Evolutionary conservation across 108 stramenopile genomes (phyloP).

Genomic region (Fistulifera pelliculosa): DNA sequence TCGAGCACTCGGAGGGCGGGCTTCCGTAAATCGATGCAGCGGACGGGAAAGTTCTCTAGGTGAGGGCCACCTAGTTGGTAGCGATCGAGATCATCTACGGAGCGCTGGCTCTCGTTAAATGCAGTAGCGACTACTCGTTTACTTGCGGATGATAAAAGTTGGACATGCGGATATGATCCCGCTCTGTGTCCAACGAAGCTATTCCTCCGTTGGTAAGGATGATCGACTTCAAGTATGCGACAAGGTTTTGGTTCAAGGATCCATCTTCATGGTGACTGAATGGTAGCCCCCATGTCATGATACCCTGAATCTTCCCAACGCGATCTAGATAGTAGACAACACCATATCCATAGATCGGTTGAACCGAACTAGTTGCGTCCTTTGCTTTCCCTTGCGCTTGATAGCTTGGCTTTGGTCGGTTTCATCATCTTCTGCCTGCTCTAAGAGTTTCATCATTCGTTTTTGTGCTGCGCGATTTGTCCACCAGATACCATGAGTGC

Average conservation of each 20-base stretch:
- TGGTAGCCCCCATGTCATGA: conserved; percentile 84
- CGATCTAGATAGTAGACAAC: conserved; percentile 73
- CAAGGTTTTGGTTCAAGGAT: conserved; percentile 35
- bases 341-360: conserved; percentile 67
- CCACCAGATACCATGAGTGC: conserved; percentile 83
- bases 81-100: conserved; percentile 7
- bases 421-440: conserved; percentile 11
- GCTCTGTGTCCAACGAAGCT: conserved; percentile 40
- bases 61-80: conserved; percentile 25
- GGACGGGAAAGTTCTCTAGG: conserved; percentile 32
- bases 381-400: neutral
- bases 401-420: neutral
- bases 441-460: conserved; percentile 21
- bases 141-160: conserved; percentile 32
- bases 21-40: conserved; percentile 63
- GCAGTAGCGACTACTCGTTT: conserved; percentile 48
- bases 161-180: conserved; percentile 9
- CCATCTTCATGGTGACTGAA: conserved; percentile 32
- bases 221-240: conserved; percentile 46
- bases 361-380: neutral
- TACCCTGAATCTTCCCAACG: conserved; percentile 56
- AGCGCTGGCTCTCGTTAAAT: neutral
- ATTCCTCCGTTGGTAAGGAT: conserved; percentile 60
- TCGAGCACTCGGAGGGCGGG: conserved; percentile 33
- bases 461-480: conserved; percentile 59